Base-by-base conservation (phyloP, 2,329 filamentous ascomycete species). In the Diaporthe nobilis region DNA sequence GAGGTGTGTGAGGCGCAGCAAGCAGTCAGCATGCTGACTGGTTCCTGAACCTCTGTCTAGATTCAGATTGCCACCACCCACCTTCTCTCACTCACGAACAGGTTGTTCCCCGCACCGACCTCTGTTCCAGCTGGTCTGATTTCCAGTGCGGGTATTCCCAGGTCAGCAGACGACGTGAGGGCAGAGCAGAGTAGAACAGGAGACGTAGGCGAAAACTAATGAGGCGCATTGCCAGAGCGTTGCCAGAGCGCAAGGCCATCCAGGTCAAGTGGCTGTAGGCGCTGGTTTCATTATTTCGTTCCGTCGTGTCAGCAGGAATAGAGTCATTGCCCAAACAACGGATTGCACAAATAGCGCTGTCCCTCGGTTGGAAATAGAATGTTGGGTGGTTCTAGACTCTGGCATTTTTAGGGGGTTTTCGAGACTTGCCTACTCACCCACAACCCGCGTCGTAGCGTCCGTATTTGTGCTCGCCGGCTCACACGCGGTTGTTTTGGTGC, bases 1-100 rank as follows among this genome's bases (percentile, higher is more conserved):
- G 65, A 70, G 49, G 65, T 70, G 49, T 70, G 65, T 55, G 65
- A 70, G 65, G 65, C 65, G 65, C 65, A 70, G 65, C 65, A 22
- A 28, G 22, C n/a, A 70, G 49, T 70, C 34, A 42, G 49, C 31
- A 53, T 42, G 65, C 65, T 70, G 34, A 70, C 65, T 70, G 65
- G 65, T 28, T 68, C 65, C 22, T 70, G 65, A 22, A 39, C 47
- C 15, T 70, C 49, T 34, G 15, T 55, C 20, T 15, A 70, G 65
- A 70, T 70, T 42, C 47, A 55, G 65, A 42, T 70, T 55, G 65
- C 34, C 65, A 70, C 63, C 63, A 68, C 63, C 47, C 63, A 55
- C 65, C 15, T 12, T 31, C 15, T 20, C 22, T 42, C 37, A 17
- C 39, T 63, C n/a, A 31, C 12, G 20, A 37, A 67, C 44, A 20